phyloP scores from a whole-genome alignment of 495 filamentous ascomycete genomes.

The Annulohypoxylon bovei region DNA sequence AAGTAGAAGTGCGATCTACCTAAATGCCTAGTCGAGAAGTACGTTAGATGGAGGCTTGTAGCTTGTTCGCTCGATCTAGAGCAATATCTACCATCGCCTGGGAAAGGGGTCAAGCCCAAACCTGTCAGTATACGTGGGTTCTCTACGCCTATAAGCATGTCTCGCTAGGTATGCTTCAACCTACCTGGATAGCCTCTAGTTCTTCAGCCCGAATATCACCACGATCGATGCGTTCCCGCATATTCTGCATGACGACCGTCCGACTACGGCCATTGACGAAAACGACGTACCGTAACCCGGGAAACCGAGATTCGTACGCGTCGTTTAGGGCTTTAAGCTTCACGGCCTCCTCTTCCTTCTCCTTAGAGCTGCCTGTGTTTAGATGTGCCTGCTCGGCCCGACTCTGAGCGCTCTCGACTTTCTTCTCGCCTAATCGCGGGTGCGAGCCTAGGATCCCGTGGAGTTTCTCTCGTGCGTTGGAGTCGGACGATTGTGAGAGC shows the following conservation, averaged over 20 bases:
- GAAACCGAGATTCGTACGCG: constrained; percentile 84
- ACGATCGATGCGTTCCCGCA: constrained; percentile 77
- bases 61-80: constrained; percentile 32
- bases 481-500: constrained; percentile 20
- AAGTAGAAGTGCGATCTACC: neutral
- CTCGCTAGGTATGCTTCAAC: constrained; percentile 2
- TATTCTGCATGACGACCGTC: constrained; percentile 82
- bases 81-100: constrained; percentile 41
- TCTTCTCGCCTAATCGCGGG: constrained; percentile 84
- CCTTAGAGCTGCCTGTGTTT: constrained; percentile 50
- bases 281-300: constrained; percentile 87
- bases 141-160: constrained; percentile 25
- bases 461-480: constrained; percentile 38
- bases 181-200: constrained; percentile 78
- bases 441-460: constrained; percentile 84
- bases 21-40: neutral
- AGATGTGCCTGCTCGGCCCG: constrained; percentile 82
- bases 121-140: constrained; percentile 3
- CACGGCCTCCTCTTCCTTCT: constrained; percentile 60
- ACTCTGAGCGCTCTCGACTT: constrained; percentile 75
- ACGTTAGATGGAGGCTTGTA: constrained; percentile 9
- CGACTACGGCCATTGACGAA: constrained; percentile 89
- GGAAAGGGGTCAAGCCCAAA: neutral
- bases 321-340: constrained; percentile 73
- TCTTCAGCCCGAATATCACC: constrained; percentile 74